Evolutionary conservation across 768 basidiomycete genomes (phyloP), one percentile per base, ranked within the genome.

Genomic region (Boletus vinaceobasis): DNA sequence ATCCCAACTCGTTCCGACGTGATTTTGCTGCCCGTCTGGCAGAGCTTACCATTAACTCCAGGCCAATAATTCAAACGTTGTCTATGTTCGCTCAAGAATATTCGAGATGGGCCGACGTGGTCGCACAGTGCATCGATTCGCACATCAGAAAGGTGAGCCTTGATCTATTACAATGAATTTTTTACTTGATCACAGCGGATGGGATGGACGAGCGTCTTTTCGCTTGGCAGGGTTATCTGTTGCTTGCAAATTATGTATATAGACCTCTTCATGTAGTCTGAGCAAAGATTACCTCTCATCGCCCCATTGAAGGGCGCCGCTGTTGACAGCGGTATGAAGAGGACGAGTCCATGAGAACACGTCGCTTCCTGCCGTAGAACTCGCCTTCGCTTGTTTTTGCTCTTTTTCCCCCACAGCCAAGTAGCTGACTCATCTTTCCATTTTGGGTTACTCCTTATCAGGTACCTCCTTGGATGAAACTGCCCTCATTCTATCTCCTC

Each of bases 11-110:
- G 37, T 93, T 93, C 69, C 84, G 92, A 60, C 83, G 85, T 74
- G 90, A 92, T 74, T 93, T 87, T 73, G 66, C 81, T 52, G 69
- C 75, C 39, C 85, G 89, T 57, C 84, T 97, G 51, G 75, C 82
- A 64, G 84, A 87, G 59, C 86, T 99, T 59, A 91, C 86, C 48
- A 86, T 94, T 79, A 99, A 98, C 74, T 96, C 94, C 61, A 87
- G 94, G 65, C 88, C 93, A 10, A 85, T 97, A 58, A 99, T 99
- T 60, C 93, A 97, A 75, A 82, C 81, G 57, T 74, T 99, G 15
- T 98, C 97, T 33, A 86, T 94, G 80, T 82, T 90, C 61, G 96
- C 97, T 50, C 89, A 93, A 74, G 90, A 96, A 52, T 87, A 89
- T 69, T 73, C 81, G 37, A 82, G 87, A 40, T 91, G 85, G 74